Evolutionary conservation across 495 filamentous ascomycete species (phyloP).

Genomic region (Barbatosphaeria neglecta): DNA sequence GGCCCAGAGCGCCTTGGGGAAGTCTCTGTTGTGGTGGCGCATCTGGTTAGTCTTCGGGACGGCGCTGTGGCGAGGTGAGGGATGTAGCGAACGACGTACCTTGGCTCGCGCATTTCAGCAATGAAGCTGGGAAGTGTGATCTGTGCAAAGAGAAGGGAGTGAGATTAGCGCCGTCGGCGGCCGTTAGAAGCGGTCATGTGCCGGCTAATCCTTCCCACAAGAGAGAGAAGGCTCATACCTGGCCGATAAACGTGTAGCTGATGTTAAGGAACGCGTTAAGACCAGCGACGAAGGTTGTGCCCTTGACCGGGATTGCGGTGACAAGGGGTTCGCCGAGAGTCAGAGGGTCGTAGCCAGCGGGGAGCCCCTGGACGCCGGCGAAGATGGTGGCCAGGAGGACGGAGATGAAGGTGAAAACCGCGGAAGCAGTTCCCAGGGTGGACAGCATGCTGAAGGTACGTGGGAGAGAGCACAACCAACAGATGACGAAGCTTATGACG

Average conservation of each 20-base stretch:
- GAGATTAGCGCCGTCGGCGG: no score
- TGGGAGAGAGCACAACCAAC: slow-evolving; percentile 64
- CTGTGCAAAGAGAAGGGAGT: no score
- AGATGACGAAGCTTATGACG: slow-evolving; percentile 55
- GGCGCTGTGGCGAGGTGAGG: no score
- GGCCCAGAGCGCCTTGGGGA: slow-evolving; percentile 79
- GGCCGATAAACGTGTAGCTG: slow-evolving; percentile 84
- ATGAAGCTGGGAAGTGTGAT: slow-evolving; percentile 88
- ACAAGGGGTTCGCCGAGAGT: slow-evolving; percentile 38
- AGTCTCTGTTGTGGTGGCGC: slow-evolving; percentile 43
- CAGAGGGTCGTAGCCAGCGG: slow-evolving; percentile 42
- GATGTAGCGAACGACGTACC: slow-evolving; percentile 1
- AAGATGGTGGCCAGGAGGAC: slow-evolving; percentile 73
- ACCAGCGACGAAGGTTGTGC: slow-evolving; percentile 68
- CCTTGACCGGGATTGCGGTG: slow-evolving; percentile 48
- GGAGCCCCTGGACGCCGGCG: slow-evolving; percentile 58
- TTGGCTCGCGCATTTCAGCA: slow-evolving; percentile 77
- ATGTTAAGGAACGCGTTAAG: slow-evolving; percentile 84
- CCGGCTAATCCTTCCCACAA: no score
- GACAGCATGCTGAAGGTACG: slow-evolving; percentile 71
- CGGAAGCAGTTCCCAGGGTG: slow-evolving; percentile 61
- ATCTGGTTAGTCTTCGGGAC: background rate
- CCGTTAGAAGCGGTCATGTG: no score
- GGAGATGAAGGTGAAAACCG: slow-evolving; percentile 76
- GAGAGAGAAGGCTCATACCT: background rate